phyloP scores from a whole-genome alignment of 2,329 filamentous ascomycete genomes.

The Monosporascus ibericus region DNA sequence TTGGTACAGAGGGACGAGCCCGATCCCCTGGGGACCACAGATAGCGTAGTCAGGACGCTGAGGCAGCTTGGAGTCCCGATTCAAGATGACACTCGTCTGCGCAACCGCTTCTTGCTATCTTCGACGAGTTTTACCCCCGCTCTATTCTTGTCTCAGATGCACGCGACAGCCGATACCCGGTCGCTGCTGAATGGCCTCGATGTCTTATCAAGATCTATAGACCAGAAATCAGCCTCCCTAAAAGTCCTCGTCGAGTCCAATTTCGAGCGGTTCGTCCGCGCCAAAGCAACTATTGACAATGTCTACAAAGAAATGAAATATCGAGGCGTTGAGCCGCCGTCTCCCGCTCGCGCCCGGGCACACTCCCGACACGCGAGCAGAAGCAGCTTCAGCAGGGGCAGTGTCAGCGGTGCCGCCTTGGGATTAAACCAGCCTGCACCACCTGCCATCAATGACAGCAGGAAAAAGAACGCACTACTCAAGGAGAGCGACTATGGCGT shows the following conservation, averaged over 20 bases:
- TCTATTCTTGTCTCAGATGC: conserved; percentile 86
- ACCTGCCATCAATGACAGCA: conserved; percentile 42
- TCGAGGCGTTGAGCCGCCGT: conserved; percentile 49
- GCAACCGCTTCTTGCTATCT: conserved; percentile 92
- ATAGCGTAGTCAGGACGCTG: conserved; percentile 79
- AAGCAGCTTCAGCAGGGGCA: conserved; percentile 57
- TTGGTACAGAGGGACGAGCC: conserved; percentile 86
- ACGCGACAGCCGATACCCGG: conserved; percentile 78
- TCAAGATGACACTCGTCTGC: conserved; percentile 74
- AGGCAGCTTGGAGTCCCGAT: conserved; percentile 71
- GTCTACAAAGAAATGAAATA: conserved; percentile 98
- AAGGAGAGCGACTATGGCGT: conserved; percentile 93
- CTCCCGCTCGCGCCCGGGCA: conserved; percentile 32
- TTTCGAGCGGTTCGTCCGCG: conserved; percentile 95
- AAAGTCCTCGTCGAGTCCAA: conserved; percentile 97
- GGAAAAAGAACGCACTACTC: conserved; percentile 80
- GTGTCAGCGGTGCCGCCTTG: conserved; percentile 32
- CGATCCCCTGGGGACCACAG: conserved; percentile 81
- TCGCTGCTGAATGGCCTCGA: conserved; percentile 76
- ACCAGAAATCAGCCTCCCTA: conserved; percentile 93
- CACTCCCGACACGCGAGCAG: conserved; percentile 66
- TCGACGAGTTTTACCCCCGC: conserved; percentile 93
- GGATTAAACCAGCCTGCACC: conserved; percentile 33
- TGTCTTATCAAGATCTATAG: conserved; percentile 82
- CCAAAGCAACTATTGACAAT: conserved; percentile 96